These are phyloP conservation scores for Pyrenophora tritici-repentis DNA, from an alignment of 2,329 filamentous ascomycete genomes.

Conservation along the genomic window DNA sequence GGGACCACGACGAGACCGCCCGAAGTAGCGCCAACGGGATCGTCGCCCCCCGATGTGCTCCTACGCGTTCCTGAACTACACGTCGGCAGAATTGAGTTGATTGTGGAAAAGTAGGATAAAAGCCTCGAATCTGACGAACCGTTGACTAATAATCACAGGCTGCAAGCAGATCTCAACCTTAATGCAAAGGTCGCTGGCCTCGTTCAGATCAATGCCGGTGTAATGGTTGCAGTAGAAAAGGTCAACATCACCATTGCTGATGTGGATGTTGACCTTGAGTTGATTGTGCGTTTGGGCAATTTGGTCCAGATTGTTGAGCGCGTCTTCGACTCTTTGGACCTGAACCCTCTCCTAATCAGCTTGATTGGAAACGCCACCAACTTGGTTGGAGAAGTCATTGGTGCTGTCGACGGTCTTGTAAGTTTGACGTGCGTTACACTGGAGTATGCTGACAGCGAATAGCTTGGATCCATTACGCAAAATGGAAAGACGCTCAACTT, in stretches of 20 bases:
- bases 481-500: conserved; percentile 61
- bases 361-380: conserved; percentile 60
- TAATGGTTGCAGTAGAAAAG: conserved; percentile 53
- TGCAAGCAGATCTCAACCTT: conserved; percentile 64
- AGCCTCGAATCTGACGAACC: too few relatives aligned
- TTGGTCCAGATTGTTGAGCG: conserved; percentile 66
- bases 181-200: conserved; percentile 64
- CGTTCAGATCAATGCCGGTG: conserved; percentile 58
- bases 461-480: conserved; percentile 62
- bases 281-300: conserved; percentile 64
- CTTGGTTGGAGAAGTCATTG: conserved; percentile 59
- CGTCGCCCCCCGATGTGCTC: conserved; percentile 60
- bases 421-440: background rate
- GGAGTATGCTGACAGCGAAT: background rate
- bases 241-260: conserved; percentile 67
- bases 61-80: conserved; percentile 63
- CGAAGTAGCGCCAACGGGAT: conserved; percentile 26
- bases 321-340: conserved; percentile 62
- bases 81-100: conserved; percentile 64
- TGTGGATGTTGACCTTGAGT: conserved; percentile 63
- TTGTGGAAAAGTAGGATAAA: conserved; percentile 56
- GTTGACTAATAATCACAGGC: conserved; percentile 6
- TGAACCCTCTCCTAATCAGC: conserved; percentile 65
- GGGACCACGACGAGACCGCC: conserved; percentile 29
- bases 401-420: conserved; percentile 61